Base-by-base conservation (phyloP, 2,329 filamentous ascomycete genomes). In the Arthrobotrys sphaeroides region DNA sequence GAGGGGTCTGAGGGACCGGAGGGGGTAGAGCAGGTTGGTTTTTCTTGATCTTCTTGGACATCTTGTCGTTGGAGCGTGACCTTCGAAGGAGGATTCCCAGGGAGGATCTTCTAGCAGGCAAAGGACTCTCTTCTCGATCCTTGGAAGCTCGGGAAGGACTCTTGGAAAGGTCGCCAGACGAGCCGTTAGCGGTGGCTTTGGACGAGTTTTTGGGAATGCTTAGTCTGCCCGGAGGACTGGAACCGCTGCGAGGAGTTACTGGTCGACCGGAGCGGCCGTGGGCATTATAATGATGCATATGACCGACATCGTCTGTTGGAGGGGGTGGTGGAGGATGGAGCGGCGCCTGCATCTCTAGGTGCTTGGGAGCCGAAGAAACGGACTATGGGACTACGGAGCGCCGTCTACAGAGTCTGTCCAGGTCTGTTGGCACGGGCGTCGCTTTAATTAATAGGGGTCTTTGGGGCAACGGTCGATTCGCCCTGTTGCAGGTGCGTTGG, bases 41-140 rank as follows among this genome's bases (percentile, higher is more conserved):
- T 51, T 74, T 74, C 62, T 74, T 74, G 62, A 62, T 68, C 70
- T 74, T 74, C 62, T 74, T 74, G 24, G 61, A 47, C 70, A 74
- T 74, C 26, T 74, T 74, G 55, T 74, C 70, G 28, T 55, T 42
- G 40, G 70, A 74, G 7, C 70, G 70, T 31, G 70, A 74, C 28
- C 70, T 74, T 68, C 70, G 61, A 62, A 74, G 70, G 45, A 74
- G 70, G 47, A 68, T 74, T 62, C 70, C 70, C 6, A 74, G 62
- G 16, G 70, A 74, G 22, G 70, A 74, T 57, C 70, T 61, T 42
- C 70, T 67, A n/a, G 62, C 61, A 22, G 70, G 70, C 26, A 61
- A 49, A 18, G 70, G 70, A 13, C 61, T 74, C 33, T 61, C 62
- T 33, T 68, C 70, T 74, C 70, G 31, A 49, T 26, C 55, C 20